Conservation (phyloP, 2,329 filamentous ascomycete species). For the Metarhizium sp. region DNA sequence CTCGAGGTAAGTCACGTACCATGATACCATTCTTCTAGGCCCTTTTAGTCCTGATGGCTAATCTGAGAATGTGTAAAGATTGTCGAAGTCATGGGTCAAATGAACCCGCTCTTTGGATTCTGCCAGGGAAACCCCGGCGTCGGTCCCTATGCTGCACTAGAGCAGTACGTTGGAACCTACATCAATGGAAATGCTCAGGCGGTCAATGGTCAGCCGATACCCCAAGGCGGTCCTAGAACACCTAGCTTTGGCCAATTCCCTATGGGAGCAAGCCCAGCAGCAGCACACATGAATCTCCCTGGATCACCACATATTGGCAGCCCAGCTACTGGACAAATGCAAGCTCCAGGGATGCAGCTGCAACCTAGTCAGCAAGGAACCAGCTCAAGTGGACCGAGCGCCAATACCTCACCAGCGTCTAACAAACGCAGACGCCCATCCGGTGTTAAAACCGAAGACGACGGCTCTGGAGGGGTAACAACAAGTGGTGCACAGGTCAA, state of each 20-base stretch:
- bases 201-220: constrained; percentile 41
- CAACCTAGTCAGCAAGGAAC: constrained; percentile 62
- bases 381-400: constrained; percentile 55
- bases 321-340: constrained; percentile 53
- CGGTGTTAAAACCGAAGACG: constrained; percentile 48
- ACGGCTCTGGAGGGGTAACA: constrained; percentile 39
- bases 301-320: constrained; percentile 53
- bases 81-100: constrained; percentile 57
- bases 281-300: constrained; percentile 50
- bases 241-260: constrained; percentile 48
- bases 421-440: constrained; percentile 51
- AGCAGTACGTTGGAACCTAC: constrained; percentile 45
- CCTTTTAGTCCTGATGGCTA: neutral
- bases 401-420: constrained; percentile 55
- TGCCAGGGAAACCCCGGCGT: constrained; percentile 45
- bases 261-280: constrained; percentile 50
- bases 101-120: constrained; percentile 54
- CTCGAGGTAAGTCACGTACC: constrained; percentile 42
- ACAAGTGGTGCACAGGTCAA: constrained; percentile 40
- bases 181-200: constrained; percentile 30
- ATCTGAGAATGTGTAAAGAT: constrained; percentile 31
- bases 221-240: constrained; percentile 37
- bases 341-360: constrained; percentile 56
- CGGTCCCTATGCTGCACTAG: constrained; percentile 48
- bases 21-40: neutral